These are phyloP conservation scores for Pistacia vera DNA, from an alignment of 345 rosid species.

Conservation along the genomic window DNA sequence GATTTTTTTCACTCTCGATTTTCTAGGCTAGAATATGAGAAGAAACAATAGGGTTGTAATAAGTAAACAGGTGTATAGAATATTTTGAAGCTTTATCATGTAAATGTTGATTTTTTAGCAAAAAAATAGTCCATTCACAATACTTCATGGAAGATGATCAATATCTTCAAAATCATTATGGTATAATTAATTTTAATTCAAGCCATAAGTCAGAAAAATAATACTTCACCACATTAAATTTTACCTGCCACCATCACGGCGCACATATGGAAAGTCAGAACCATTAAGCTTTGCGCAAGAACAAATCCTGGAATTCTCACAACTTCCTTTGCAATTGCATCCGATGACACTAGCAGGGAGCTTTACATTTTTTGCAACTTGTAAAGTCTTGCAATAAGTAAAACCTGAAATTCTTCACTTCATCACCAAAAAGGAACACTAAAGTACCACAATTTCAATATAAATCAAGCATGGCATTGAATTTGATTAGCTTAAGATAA, in stretches of 20 bases:
- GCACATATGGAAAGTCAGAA: conserved; percentile 82
- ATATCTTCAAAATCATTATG: not conserved
- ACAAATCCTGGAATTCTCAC: conserved; percentile 66
- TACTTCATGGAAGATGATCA: not conserved
- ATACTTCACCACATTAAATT: conserved; percentile 6
- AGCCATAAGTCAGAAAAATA: not conserved
- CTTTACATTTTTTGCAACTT: conserved; percentile 57
- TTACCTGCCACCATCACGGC: conserved; percentile 90
- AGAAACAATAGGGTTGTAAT: too few species aligned
- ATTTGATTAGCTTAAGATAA: too few species aligned
- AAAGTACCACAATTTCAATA: not conserved
- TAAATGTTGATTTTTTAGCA: not conserved
- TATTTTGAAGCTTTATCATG: not conserved
- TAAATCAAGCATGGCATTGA: not conserved
- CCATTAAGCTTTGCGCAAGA: conserved; percentile 86
- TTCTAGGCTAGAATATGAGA: too few species aligned
- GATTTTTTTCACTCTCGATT: too few species aligned
- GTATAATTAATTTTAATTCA: too few species aligned
- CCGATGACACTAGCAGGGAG: conserved; percentile 59
- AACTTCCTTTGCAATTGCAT: conserved; percentile 65
- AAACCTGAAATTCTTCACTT: conserved; percentile 48
- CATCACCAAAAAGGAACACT: not conserved
- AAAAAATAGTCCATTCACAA: not conserved
- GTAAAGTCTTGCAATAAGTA: conserved; percentile 54
- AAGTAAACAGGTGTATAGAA: not conserved